Base-by-base conservation (phyloP, 2,329 filamentous ascomycete species). In the Talaromyces sp. region DNA sequence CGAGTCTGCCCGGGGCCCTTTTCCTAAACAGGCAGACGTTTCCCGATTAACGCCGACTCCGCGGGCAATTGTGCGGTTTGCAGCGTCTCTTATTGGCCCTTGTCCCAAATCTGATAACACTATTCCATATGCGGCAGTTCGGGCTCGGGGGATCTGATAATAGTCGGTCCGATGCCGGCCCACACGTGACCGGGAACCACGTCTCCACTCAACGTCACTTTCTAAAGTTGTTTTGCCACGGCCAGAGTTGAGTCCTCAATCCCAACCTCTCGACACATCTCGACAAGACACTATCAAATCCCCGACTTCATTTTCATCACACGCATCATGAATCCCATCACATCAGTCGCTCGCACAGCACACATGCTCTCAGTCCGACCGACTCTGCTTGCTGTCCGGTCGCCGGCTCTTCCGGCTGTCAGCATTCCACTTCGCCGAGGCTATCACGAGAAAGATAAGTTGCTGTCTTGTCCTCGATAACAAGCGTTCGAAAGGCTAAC, bases 371-470 rank as follows among this genome's bases (percentile, higher is more conserved):
- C 62, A 7, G 53, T 55, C 26, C 56, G 62, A 26, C 52, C 62
- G n/a, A 59, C 56, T 50, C 49, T 58, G 43, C 59, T 53, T 27
- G n/a, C 58, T 26, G 46, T 31, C 29, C 38, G 50, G 55, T 59
- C 60, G n/a, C 57, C 58, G n/a, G 43, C 61, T 29, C 50, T 58
- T 17, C 32, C 54, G 50, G 51, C 50, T 11, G 32, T 59, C 29
- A 50, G 38, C 9, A 35, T 50, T n/a, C 29, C 62, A n/a, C 55
- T 58, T 55, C 58, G 61, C 51, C 58, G 85, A 67, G 76, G 76
- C 64, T 88, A 88, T 72, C 86, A 88, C 70, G 86, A 88, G 75
- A 88, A 88, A 82, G 86, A 83, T 83, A 78, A 77, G 81, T 81
- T 52, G 35, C 35, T 26, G 10, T 32, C 35, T 52, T 56, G 21